Evolutionary conservation across 2,329 filamentous ascomycete genomes (phyloP), one percentile per base, ranked within the genome.

Genomic region (Westerdykella aurantiaca): DNA sequence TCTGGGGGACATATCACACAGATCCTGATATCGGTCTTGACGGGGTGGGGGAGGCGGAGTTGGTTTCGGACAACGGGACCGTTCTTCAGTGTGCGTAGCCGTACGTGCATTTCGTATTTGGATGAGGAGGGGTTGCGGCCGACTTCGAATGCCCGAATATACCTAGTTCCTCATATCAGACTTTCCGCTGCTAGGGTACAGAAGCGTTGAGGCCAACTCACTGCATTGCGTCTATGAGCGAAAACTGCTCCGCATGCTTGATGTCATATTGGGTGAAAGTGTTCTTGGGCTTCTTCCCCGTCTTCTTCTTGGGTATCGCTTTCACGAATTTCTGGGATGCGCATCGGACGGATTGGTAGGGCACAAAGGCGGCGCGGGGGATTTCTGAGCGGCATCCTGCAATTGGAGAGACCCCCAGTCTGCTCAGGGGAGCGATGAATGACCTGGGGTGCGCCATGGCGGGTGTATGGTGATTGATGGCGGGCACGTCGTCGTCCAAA

Each of bases 221-320:
- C 88, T 90, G 81, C 81, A 98, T 93, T 13, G 93, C 94, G 73
- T 98, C 93, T 54, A 88, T 85, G 25, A 98, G 76, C 1, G 88
- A 80, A 61, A 85, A 95, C 60, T 86, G 83, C 31, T 88, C 76
- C 35, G 81, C 78, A 51, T 81, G 73, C 49, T 78, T 78, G 51
- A 91, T 67, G 50, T 82, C 74, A 50, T 77, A 76, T 46, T 77
- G 74, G 51, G 81, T 77, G 64, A 82, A 89, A 25, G 81, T 78
- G 51, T 79, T 80, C 49, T 79, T 80, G 10, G 78, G 75, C 69
- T 87, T 88, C 61, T 80, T 78, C n/a, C 42, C 48, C 22, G 53
- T 50, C 45, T 59, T 60, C 50, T 73, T 72, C 61, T 70, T 72
- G 16, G 65, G 59, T 45, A 64, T 65, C 55, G 67, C 68, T 50